Conservation (phyloP, 2,329 filamentous ascomycete genomes). For the Calonectria naviculata region DNA sequence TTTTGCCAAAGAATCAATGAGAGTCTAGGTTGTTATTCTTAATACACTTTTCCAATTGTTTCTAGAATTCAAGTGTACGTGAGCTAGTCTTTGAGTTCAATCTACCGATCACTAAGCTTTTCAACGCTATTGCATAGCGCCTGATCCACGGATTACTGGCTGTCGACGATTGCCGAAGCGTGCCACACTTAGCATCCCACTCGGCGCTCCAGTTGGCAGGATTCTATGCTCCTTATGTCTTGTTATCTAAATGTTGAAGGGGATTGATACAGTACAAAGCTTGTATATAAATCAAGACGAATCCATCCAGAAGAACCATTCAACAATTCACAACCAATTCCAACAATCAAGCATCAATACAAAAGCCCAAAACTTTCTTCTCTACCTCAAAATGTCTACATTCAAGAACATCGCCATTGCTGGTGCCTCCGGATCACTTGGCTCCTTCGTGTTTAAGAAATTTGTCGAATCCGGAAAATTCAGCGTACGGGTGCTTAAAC, state of each 20-base stretch:
- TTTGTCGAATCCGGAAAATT: constrained; percentile 46
- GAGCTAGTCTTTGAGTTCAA: background rate
- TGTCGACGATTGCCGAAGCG: too few relatives aligned
- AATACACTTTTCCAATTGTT: background rate
- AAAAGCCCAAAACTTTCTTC: background rate
- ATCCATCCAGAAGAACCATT: background rate
- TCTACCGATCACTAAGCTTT: background rate
- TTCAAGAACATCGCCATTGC: background rate
- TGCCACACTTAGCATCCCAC: background rate
- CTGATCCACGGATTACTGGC: background rate
- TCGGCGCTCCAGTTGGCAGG: background rate
- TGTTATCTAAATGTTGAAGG: background rate
- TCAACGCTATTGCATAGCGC: background rate
- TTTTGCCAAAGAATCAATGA: background rate
- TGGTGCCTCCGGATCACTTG: background rate
- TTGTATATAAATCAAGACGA: background rate
- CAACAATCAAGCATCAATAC: background rate
- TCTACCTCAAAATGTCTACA: background rate
- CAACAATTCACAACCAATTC: background rate
- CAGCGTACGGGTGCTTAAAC: constrained; percentile 49
- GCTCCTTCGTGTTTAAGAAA: background rate
- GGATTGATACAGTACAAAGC: background rate
- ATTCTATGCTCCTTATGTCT: background rate
- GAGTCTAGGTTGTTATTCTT: background rate
- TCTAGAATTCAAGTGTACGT: background rate